Percentiles rank a stretch among this genome's conserved stretches.
Conservation (phyloP, 164 flowering plant species). For the Houttuynia cordata region DNA sequence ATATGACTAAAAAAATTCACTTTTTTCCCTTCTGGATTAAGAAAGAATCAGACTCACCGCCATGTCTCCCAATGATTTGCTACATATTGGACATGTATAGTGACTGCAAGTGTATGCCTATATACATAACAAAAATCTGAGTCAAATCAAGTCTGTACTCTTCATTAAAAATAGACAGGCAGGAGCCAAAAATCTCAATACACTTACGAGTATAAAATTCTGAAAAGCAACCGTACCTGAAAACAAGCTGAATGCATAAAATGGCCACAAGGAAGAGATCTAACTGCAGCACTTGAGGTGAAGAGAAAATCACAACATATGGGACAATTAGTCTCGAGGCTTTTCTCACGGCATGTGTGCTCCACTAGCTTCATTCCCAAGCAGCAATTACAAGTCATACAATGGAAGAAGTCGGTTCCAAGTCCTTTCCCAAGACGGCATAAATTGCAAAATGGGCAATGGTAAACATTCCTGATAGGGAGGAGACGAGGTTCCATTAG, state of each 20-base stretch:
- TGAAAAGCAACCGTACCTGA: slow-evolving; percentile 31
- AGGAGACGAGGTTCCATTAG: background rate
- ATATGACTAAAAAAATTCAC: background rate
- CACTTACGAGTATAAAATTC: background rate
- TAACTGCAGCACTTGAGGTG: slow-evolving; percentile 74
- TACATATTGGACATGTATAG: slow-evolving; percentile 83
- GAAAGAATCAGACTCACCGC: slow-evolving; percentile 38
- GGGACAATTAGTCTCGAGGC: slow-evolving; percentile 85
- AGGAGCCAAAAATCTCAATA: background rate
- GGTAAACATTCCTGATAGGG: slow-evolving; percentile 62
- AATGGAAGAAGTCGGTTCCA: slow-evolving; percentile 81
- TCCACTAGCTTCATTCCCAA: slow-evolving; percentile 51
- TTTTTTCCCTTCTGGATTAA: background rate
- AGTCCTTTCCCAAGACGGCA: slow-evolving; percentile 94
- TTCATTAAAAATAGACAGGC: too few species aligned
- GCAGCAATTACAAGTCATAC: slow-evolving; percentile 97
- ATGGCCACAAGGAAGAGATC: slow-evolving; percentile 94
- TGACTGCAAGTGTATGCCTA: slow-evolving; percentile 90
- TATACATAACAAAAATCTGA: slow-evolving; percentile 6
- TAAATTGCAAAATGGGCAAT: slow-evolving; percentile 94
- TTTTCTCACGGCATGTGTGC: slow-evolving; percentile 86
- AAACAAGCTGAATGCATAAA: slow-evolving; percentile 95
- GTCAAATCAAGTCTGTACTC: background rate
- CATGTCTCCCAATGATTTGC: slow-evolving; percentile 93
- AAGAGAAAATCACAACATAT: slow-evolving; percentile 88